Evolutionary conservation across 2,329 filamentous ascomycete species (phyloP).

Genomic region (Albophoma yamanashiensis): DNA sequence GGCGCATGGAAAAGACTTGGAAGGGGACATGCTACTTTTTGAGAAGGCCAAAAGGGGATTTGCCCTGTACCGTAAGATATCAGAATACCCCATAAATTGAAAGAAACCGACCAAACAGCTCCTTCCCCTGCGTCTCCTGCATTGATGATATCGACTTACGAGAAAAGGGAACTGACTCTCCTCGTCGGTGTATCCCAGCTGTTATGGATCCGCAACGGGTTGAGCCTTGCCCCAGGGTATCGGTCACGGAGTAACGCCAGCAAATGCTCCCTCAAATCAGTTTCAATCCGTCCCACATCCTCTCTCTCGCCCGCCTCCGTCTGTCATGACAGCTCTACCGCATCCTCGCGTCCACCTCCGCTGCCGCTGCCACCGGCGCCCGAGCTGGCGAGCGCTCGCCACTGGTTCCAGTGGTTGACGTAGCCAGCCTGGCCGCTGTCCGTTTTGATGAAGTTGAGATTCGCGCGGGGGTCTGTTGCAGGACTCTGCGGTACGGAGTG

Average conservation of each 20-base stretch:
- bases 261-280: background rate
- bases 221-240: background rate
- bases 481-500: constrained; percentile 5
- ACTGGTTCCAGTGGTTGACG: constrained; percentile 28
- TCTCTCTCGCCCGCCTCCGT: background rate
- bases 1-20: background rate
- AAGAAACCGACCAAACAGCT: background rate
- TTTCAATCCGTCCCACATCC: background rate
- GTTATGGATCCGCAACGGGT: background rate
- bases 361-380: background rate
- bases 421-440: constrained; percentile 18
- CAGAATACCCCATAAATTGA: constrained; percentile 2
- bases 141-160: background rate
- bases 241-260: background rate
- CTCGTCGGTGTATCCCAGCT: background rate
- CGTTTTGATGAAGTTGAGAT: constrained; percentile 20
- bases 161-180: background rate
- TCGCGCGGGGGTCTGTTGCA: constrained; percentile 20
- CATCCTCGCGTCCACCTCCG: background rate
- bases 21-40: background rate
- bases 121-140: background rate
- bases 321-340: background rate
- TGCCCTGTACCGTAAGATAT: background rate
- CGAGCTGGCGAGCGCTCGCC: background rate
- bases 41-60: background rate